These are phyloP conservation scores for Colletotrichum zoysiae DNA, from an alignment of 2,329 filamentous ascomycete species.

Conservation along the genomic window DNA sequence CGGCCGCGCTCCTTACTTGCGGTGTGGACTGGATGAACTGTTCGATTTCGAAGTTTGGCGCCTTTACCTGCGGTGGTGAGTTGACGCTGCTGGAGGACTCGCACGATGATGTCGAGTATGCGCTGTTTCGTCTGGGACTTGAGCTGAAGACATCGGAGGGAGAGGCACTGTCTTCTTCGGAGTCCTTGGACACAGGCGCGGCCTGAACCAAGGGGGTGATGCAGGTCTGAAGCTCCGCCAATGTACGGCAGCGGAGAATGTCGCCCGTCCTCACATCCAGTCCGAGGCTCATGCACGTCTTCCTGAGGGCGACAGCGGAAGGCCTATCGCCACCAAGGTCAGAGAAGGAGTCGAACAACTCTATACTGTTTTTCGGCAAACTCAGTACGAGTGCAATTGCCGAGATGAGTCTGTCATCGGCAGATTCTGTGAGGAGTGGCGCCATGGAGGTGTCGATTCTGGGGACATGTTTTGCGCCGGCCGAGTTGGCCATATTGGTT, in stretches of 20 bases:
- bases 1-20: conserved; percentile 56
- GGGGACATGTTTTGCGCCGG: conserved; percentile 40
- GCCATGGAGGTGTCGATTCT: conserved; percentile 45
- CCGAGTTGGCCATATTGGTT: conserved; percentile 33
- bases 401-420: conserved; percentile 50
- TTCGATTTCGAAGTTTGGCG: conserved; percentile 29
- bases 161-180: conserved; percentile 35
- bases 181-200: conserved; percentile 28
- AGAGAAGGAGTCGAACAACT: conserved; percentile 57
- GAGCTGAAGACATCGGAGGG: conserved; percentile 43
- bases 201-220: conserved; percentile 48
- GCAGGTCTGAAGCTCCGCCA: conserved; percentile 60
- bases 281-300: conserved; percentile 53
- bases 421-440: conserved; percentile 38
- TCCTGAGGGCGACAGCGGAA: conserved; percentile 51
- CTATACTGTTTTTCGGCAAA: conserved; percentile 49
- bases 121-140: conserved; percentile 37
- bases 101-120: conserved; percentile 29
- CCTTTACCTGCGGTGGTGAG: conserved; percentile 11
- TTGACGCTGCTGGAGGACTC: conserved; percentile 37
- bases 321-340: conserved; percentile 58
- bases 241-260: conserved; percentile 57
- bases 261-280: conserved; percentile 54
- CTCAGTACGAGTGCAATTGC: conserved; percentile 54
- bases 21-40: conserved; percentile 54